Percentiles rank a stretch among this genome's conserved stretches.
Evolutionary conservation across 192 early-diverging fungal genomes (phyloP).

Genomic region (Linderina pennispora): DNA sequence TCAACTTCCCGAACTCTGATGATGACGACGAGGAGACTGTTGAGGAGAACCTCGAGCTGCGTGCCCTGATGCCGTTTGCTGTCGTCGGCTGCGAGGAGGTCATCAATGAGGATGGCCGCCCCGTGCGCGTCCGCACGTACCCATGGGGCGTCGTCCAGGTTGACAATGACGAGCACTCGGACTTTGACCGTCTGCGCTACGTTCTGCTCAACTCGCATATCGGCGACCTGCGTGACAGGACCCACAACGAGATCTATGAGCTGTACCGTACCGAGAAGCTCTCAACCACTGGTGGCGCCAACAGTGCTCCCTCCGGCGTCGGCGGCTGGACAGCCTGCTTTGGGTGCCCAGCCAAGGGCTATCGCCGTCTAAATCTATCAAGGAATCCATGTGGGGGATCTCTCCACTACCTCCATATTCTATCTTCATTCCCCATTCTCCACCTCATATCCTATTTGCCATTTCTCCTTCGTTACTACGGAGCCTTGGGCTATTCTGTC

Average conservation of each 20-base stretch:
- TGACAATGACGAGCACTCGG: conserved; percentile 94
- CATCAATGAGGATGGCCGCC: conserved; percentile 74
- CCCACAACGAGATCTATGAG: conserved; percentile 92
- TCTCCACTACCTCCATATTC: too few species aligned
- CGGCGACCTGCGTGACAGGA: conserved; percentile 96
- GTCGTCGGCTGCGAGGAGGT: conserved; percentile 94
- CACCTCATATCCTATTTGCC: too few species aligned
- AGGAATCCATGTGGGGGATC: neutral
- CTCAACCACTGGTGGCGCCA: conserved; percentile 2
- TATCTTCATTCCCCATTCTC: too few species aligned
- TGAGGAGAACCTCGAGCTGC: conserved; percentile 96
- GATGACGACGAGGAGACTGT: conserved; percentile 98
- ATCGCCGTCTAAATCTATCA: conserved; percentile 4
- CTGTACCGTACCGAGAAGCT: conserved; percentile 94
- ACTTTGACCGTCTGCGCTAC: conserved; percentile 92
- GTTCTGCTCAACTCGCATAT: conserved; percentile 94
- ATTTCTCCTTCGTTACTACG: too few species aligned
- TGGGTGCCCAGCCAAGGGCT: conserved; percentile 5
- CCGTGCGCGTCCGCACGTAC: conserved; percentile 88
- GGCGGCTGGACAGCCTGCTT: neutral
- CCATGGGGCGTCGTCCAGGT: conserved; percentile 97
- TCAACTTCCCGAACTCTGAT: conserved; percentile 95
- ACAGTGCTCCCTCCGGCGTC: neutral
- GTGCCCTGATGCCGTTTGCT: conserved; percentile 87
- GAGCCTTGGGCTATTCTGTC: too few species aligned